Evolutionary conservation across 176 grass and related monocot genomes (phyloP).

Genomic region (Typha latifolia): DNA sequence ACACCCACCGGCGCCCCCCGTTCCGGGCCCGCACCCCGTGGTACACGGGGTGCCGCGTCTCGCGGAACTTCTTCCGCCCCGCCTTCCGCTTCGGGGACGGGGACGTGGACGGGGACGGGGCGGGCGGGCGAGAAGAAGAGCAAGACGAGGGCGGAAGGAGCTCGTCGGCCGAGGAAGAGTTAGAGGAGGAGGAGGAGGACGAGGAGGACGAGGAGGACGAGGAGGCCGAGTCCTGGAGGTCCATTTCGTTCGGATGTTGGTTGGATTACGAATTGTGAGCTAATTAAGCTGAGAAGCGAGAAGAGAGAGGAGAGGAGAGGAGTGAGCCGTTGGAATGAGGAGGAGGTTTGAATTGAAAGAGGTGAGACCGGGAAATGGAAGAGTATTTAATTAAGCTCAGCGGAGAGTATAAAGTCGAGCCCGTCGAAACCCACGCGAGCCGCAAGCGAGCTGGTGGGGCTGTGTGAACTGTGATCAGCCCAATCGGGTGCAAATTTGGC

Average conservation of each 20-base stretch:
- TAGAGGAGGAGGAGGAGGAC: neutral
- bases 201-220: neutral
- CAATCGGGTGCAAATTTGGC: neutral
- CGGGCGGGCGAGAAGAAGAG: neutral
- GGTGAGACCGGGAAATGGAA: neutral
- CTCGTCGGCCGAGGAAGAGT: neutral
- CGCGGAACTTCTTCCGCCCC: slow-evolving; percentile 35
- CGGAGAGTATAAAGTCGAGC: neutral
- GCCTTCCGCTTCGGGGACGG: slow-evolving; percentile 20
- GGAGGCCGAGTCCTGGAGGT: neutral
- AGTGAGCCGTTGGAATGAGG: neutral
- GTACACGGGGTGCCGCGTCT: slow-evolving; percentile 38
- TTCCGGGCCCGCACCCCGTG: slow-evolving; percentile 26
- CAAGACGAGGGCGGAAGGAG: neutral
- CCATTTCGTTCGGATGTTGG: neutral
- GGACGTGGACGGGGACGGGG: neutral
- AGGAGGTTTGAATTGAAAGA: neutral
- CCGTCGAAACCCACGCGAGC: neutral
- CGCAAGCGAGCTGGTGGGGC: neutral
- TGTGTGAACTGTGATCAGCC: neutral
- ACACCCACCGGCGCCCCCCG: slow-evolving; percentile 10
- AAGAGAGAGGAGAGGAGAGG: neutral
- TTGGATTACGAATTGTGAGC: neutral
- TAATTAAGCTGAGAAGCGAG: neutral
- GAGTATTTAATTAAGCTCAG: neutral